Evolutionary conservation across 2,329 filamentous ascomycete genomes (phyloP).

Genomic region (Rhinocladiella mackenziei): DNA sequence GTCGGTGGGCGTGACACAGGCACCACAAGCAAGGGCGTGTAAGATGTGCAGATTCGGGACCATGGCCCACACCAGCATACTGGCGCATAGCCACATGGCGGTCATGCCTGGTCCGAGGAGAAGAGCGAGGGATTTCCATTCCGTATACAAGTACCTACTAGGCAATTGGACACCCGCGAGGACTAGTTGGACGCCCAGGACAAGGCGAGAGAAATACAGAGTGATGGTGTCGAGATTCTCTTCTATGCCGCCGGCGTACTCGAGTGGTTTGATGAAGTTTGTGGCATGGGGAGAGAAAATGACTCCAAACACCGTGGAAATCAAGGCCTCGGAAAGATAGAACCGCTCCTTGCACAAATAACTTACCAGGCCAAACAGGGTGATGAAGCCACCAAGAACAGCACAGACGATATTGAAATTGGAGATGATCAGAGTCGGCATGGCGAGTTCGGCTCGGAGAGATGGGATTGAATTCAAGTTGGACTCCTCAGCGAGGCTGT

Average conservation of each 20-base stretch:
- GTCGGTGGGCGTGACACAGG: slow-evolving; percentile 89
- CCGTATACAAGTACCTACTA: slow-evolving; percentile 69
- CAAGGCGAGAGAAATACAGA: slow-evolving; percentile 78
- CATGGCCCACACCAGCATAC: slow-evolving; percentile 70
- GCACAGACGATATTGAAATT: slow-evolving; percentile 85
- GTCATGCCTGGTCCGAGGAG: slow-evolving; percentile 82
- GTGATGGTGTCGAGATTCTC: slow-evolving; percentile 67
- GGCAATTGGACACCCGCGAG: slow-evolving; percentile 84
- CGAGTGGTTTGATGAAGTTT: slow-evolving; percentile 68
- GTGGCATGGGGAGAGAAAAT: slow-evolving; percentile 73
- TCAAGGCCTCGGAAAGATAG: slow-evolving; percentile 86
- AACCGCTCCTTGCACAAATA: slow-evolving; percentile 85
- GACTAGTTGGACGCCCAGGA: slow-evolving; percentile 85
- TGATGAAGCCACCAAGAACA: slow-evolving; percentile 79
- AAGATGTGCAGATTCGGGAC: slow-evolving; percentile 69
- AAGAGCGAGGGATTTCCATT: slow-evolving; percentile 72
- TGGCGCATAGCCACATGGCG: slow-evolving; percentile 80
- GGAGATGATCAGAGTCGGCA: slow-evolving; percentile 61
- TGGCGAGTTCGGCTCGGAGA: no score
- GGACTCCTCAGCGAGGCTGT: no score
- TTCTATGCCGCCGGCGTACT: slow-evolving; percentile 62
- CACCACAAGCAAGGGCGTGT: slow-evolving; percentile 73
- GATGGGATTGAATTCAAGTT: no score
- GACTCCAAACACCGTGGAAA: slow-evolving; percentile 74
- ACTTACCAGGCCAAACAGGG: slow-evolving; percentile 83